These are phyloP conservation scores for Penicillium sp. DNA, from an alignment of 2,329 filamentous ascomycete species.

Conservation along the genomic window DNA sequence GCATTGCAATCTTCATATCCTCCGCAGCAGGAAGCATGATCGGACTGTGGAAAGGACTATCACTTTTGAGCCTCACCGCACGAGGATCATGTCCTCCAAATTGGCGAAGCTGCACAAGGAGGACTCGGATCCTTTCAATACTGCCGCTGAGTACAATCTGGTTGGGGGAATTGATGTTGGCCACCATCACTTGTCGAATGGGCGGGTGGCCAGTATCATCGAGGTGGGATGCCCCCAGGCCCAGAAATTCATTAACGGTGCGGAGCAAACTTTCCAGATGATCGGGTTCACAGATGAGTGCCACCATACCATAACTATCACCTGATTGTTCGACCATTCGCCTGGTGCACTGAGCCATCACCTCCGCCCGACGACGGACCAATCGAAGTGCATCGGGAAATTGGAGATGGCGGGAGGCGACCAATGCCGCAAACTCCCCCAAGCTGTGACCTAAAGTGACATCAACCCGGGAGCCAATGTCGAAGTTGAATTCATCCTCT, in stretches of 20 bases:
- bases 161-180: constrained; percentile 93
- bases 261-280: constrained; percentile 69
- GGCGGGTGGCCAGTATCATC: constrained; percentile 69
- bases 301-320: constrained; percentile 91
- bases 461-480: constrained; percentile 68
- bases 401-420: constrained; percentile 75
- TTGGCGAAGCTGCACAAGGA: constrained; percentile 81
- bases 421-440: constrained; percentile 88
- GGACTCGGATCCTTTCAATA: constrained; percentile 75
- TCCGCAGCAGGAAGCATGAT: constrained; percentile 84
- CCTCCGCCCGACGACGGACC: constrained; percentile 74
- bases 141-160: constrained; percentile 92
- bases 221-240: constrained; percentile 63
- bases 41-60: constrained; percentile 87
- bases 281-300: constrained; percentile 80
- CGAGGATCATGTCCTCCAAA: constrained; percentile 90
- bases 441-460: constrained; percentile 87
- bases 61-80: constrained; percentile 80
- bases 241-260: constrained; percentile 77
- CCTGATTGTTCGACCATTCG: constrained; percentile 66
- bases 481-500: constrained; percentile 81
- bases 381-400: constrained; percentile 77
- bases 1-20: constrained; percentile 69
- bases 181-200: constrained; percentile 84
- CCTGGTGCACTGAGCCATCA: constrained; percentile 76